A percentile compares a stretch with the other conserved stretches of the same genome.
These are phyloP conservation scores for Ustilago bromivora DNA, from an alignment of 1,284 basidiomycete genomes.

Conservation along the genomic window DNA sequence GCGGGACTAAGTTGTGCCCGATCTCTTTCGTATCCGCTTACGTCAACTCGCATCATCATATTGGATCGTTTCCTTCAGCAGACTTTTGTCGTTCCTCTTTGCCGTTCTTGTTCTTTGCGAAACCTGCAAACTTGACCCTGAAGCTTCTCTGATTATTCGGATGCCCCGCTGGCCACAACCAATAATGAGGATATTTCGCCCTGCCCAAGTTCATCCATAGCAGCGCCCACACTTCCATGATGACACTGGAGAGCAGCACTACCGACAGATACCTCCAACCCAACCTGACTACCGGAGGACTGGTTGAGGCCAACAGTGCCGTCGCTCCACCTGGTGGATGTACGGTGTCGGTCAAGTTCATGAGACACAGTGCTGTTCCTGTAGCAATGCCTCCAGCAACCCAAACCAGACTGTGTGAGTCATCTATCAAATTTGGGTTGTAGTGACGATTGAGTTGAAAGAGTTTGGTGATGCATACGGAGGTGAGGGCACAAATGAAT, in stretches of 20 bases:
- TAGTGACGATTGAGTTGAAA: conserved; percentile 50
- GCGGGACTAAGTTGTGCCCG: no score
- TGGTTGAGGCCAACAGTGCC: conserved; percentile 46
- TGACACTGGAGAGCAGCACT: conserved; percentile 40
- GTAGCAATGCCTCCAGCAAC: conserved; percentile 46
- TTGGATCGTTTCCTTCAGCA: no score
- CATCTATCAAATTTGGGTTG: conserved; percentile 44
- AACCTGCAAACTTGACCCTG: conserved; percentile 27
- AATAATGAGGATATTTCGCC: conserved; percentile 33
- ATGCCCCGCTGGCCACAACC: conserved; percentile 36
- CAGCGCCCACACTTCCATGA: conserved; percentile 54
- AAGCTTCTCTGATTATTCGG: conserved; percentile 26
- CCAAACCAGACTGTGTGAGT: conserved; percentile 49
- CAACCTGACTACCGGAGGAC: conserved; percentile 37
- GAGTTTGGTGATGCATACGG: conserved; percentile 54
- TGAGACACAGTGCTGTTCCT: conserved; percentile 44
- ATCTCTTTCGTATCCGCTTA: background rate
- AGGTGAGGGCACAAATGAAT: conserved; percentile 44
- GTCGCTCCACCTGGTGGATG: conserved; percentile 57
- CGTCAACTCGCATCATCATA: no score
- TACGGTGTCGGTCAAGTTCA: conserved; percentile 53
- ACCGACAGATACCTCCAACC: conserved; percentile 54
- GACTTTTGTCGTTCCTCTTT: background rate
- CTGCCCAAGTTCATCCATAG: conserved; percentile 56
- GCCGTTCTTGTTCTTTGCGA: background rate